Conservation (phyloP, 2,329 filamentous ascomycete species). For the Penicillium verrucosum region DNA sequence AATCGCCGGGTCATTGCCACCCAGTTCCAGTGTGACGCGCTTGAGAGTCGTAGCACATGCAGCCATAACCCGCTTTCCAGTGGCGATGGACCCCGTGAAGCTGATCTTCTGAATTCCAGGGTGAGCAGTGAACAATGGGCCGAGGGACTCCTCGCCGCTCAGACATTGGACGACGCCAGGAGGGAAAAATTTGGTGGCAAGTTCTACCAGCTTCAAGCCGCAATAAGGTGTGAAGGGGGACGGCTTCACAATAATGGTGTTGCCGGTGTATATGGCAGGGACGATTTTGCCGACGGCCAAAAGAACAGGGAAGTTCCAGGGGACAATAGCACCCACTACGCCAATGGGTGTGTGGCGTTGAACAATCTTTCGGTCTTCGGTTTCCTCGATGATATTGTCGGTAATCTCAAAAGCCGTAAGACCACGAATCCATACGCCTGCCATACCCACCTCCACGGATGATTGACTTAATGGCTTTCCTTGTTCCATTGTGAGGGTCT, state of each 20-base stretch:
- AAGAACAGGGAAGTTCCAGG: conserved; percentile 55
- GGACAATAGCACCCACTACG: conserved; percentile 53
- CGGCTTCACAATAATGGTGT: conserved; percentile 55
- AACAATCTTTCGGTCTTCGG: conserved; percentile 36
- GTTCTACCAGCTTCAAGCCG: conserved; percentile 53
- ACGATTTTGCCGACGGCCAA: conserved; percentile 51
- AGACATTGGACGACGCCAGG: conserved; percentile 57
- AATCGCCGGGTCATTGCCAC: conserved; percentile 57
- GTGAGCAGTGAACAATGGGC: conserved; percentile 55
- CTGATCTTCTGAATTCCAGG: conserved; percentile 55
- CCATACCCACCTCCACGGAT: conserved; percentile 26
- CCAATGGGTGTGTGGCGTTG: conserved; percentile 41
- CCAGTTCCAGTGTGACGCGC: conserved; percentile 52
- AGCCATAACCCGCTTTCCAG: conserved; percentile 50
- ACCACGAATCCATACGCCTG: conserved; percentile 22
- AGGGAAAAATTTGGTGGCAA: conserved; percentile 50
- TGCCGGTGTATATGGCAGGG: conserved; percentile 51
- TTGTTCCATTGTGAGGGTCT: conserved; percentile 43
- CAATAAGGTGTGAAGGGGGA: conserved; percentile 54
- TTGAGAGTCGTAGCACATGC: conserved; percentile 53
- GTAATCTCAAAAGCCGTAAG: conserved; percentile 37
- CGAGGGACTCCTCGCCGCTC: conserved; percentile 54
- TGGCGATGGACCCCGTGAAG: conserved; percentile 57
- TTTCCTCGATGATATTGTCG: conserved; percentile 50
- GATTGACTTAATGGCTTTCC: conserved; percentile 39